Percentiles rank a stretch among this genome's conserved stretches.
Evolutionary conservation across 2,329 filamentous ascomycete species (phyloP).

Genomic region (Claviceps sp.): DNA sequence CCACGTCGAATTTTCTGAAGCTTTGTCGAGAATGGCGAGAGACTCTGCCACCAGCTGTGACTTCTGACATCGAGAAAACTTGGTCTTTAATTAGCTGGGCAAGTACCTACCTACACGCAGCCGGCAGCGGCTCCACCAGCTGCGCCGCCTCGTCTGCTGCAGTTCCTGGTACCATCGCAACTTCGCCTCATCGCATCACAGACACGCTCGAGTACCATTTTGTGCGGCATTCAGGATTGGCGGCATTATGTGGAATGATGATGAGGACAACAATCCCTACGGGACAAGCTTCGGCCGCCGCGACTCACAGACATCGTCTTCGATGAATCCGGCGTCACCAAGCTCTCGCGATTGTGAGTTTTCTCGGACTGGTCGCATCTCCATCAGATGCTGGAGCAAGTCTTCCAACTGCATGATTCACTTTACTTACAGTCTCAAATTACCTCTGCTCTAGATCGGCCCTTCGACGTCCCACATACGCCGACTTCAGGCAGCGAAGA

Average conservation of each 20-base stretch:
- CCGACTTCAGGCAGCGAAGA: slow-evolving; percentile 57
- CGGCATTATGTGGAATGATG: slow-evolving; percentile 85
- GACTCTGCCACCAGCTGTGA: slow-evolving; percentile 6
- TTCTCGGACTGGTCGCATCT: not conserved
- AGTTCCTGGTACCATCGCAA: not conserved
- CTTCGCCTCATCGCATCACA: slow-evolving; percentile 1
- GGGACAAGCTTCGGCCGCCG: slow-evolving; percentile 79
- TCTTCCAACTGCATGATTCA: not conserved
- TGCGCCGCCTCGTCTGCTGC: slow-evolving; percentile 2
- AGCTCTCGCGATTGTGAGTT: slow-evolving; percentile 42
- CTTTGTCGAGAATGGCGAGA: slow-evolving; percentile 12
- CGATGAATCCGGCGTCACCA: slow-evolving; percentile 51
- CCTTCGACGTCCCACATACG: slow-evolving; percentile 55
- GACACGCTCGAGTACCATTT: not conserved
- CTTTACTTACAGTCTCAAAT: not conserved
- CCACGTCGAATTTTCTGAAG: not conserved
- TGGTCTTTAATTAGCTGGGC: not conserved
- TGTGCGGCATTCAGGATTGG: not conserved
- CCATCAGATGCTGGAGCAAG: not conserved
- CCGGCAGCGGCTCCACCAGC: slow-evolving; percentile 1
- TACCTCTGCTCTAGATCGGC: slow-evolving; percentile 12
- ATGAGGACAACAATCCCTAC: slow-evolving; percentile 96
- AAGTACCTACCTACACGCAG: not conserved
- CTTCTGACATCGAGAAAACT: slow-evolving; percentile 3
- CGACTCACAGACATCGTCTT: slow-evolving; percentile 62